Evolutionary conservation across 371 early-diverging fungal species (phyloP), one percentile per base, ranked within the genome.

Genomic region (Synchytrium microbalum): DNA sequence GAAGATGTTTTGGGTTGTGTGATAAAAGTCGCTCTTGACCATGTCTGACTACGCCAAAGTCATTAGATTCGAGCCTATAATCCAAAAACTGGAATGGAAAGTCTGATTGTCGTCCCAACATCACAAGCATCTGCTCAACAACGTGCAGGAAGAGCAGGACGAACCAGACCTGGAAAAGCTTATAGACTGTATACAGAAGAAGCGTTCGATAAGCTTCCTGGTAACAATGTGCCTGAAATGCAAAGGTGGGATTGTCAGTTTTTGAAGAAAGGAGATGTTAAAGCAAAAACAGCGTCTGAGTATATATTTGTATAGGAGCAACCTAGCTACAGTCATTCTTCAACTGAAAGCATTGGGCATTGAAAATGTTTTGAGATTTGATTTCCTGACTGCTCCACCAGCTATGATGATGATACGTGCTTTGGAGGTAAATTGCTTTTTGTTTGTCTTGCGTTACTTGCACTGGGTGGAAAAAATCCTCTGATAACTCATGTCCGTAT

Each of bases 131-230:
- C 86, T 13, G 91, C 92, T 1, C 67, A 81, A 53, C 94, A 93
- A 67, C 73, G 94, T 58, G 84, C 85, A 3, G 94, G 92, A 31
- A 78, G 94, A 61, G 88, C 91, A 19, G 91, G 91, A 32, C 80
- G 96, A 69, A 79, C 83, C 3, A 66, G 71, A 32, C 79, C 86
- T 2, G 90, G 90, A 19, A 88, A 87, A 66, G 78, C 78, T 0
- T 90, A 78, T 60, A 69, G 90, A 54, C 69, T 90, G 14, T 90
- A 87, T 62, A 86, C 88, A 0, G 87, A 88, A 72, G 81, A 79
- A n/a, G 75, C 81, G 0, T 92, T 82, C 69, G 60, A 77, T 14
- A 38, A 67, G 16, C 53, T 89, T 19, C 63, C 70, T 33, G 76
- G 75, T 25, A 76, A 77, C 13, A 80, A 76, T 54, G 76, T 84